These are phyloP conservation scores for Aspergillus funiculosus DNA, from an alignment of 495 filamentous ascomycete species.

Conservation along the genomic window DNA sequence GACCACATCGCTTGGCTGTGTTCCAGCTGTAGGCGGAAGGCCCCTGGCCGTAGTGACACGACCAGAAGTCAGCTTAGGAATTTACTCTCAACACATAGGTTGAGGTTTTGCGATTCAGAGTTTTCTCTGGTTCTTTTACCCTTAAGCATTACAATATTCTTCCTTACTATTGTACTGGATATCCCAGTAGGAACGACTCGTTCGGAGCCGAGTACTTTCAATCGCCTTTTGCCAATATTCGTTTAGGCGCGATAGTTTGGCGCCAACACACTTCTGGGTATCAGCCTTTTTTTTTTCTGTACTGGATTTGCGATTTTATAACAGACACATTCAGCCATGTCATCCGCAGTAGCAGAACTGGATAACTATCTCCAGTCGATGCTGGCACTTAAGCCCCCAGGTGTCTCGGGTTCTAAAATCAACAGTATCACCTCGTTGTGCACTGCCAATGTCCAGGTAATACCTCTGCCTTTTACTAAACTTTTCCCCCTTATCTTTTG, in stretches of 20 bases:
- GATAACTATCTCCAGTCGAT: slow-evolving; percentile 86
- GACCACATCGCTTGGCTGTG: slow-evolving; percentile 39
- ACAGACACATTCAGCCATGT: slow-evolving; percentile 46
- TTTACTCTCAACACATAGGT: slow-evolving; percentile 6
- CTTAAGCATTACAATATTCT: slow-evolving; percentile 17
- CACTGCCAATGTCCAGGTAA: slow-evolving; percentile 89
- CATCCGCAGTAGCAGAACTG: slow-evolving; percentile 81
- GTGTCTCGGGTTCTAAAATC: slow-evolving; percentile 89
- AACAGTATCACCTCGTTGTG: slow-evolving; percentile 76
- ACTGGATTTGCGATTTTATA: slow-evolving; percentile 12
- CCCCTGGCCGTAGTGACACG: slow-evolving; percentile 42
- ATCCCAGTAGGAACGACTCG: slow-evolving; percentile 24
- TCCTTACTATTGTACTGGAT: slow-evolving; percentile 20
- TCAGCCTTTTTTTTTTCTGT: slow-evolving; percentile 14
- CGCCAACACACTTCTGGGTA: slow-evolving; percentile 13
- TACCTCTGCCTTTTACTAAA: too few species aligned
- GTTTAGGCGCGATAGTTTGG: slow-evolving; percentile 15
- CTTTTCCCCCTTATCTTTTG: neutral
- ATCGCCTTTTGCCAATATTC: slow-evolving; percentile 12
- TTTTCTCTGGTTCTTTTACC: slow-evolving; percentile 10
- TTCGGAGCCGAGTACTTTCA: slow-evolving; percentile 12
- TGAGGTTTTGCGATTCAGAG: slow-evolving; percentile 9
- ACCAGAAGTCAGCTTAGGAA: slow-evolving; percentile 28
- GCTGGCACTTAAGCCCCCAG: slow-evolving; percentile 84
- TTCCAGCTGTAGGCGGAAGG: slow-evolving; percentile 43